Evolutionary conservation across 345 rosid species (phyloP), one percentile per base, ranked within the genome.

Genomic region (Linum usitatissimum): DNA sequence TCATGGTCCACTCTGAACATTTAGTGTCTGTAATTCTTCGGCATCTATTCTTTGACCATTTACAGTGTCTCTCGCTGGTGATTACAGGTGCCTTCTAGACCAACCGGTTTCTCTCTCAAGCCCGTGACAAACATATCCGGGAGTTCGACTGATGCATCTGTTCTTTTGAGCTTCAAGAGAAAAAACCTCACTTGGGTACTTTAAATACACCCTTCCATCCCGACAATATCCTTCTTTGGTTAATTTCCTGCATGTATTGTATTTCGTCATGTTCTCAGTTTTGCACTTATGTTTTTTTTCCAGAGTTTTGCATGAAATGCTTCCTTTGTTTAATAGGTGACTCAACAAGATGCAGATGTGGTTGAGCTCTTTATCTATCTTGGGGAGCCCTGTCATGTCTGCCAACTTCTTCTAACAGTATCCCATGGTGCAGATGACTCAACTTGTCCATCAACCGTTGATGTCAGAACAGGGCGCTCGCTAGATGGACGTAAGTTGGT

Each of bases 361-460:
- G 86, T 90, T 72, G 99, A 93, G 69, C 75, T 87, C 67, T 79
- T 87, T 73, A 81, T 93, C 74, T 90, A 83, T 78, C 94, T 93
- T 60, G 79, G 86, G 62, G 97, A 93, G 72, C 97, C 97, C 68
- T 90, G 99, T 74, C 99, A 93, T 74, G 94, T 86, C 64, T 90
- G 96, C 66, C 91, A 93, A 81, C 90, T 90, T 75, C 90, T 87
- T 70, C 77, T 93, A 57, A 83, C 97, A 28, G 73, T 87, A 66
- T 80, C 91, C 12, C 97, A 93, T 62, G 97, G 99, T 76, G 87
- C 90, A 65, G 94, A 93, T 79, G 97, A 86, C 81, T 84, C 83
- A 65, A 87, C 91, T 63, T 81, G 66, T 77, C 99, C 99, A 23
- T 84, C 84, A 64, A 76, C 88, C 17, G 86, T 90, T 71, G 94